phyloP scores from a whole-genome alignment of 208 protist genomes.

The Leishmania guyanensis region DNA sequence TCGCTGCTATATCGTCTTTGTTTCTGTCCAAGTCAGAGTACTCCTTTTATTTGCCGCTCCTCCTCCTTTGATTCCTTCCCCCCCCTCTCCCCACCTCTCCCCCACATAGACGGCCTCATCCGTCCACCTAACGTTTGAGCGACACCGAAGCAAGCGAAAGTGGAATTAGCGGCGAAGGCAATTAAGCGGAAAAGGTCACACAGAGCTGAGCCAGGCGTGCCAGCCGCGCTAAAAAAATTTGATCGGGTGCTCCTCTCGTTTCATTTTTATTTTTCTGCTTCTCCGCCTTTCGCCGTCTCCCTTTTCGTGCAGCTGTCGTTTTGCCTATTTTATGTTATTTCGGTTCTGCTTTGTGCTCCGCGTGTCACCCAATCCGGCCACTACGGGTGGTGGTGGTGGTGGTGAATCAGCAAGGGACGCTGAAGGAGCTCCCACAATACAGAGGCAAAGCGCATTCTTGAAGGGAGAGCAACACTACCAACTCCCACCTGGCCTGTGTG shows the following conservation, averaged over 20 bases:
- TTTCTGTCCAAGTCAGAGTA: background rate
- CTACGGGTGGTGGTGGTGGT: no score
- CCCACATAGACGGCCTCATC: background rate
- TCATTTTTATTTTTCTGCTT: background rate
- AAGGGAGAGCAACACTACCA: background rate
- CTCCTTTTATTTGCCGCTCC: background rate
- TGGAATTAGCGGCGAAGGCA: background rate
- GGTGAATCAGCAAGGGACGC: no score
- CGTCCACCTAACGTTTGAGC: background rate
- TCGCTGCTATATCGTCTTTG: background rate
- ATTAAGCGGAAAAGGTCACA: no score
- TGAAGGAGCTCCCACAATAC: no score
- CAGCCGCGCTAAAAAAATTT: background rate
- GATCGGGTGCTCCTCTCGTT: no score
- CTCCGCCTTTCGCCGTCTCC: background rate
- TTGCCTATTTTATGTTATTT: no score
- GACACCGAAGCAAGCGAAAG: background rate
- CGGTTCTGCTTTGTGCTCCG: no score
- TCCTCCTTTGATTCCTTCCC: background rate
- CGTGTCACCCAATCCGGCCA: no score
- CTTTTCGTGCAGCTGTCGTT: background rate
- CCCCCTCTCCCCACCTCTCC: background rate
- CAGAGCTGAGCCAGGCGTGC: background rate
- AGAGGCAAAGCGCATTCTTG: no score
- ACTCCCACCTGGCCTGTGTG: background rate